A percentile compares a stretch with the other conserved stretches of the same genome.
phyloP scores from a whole-genome alignment of 371 early-diverging fungal species.

The Blakeslea trispora region DNA sequence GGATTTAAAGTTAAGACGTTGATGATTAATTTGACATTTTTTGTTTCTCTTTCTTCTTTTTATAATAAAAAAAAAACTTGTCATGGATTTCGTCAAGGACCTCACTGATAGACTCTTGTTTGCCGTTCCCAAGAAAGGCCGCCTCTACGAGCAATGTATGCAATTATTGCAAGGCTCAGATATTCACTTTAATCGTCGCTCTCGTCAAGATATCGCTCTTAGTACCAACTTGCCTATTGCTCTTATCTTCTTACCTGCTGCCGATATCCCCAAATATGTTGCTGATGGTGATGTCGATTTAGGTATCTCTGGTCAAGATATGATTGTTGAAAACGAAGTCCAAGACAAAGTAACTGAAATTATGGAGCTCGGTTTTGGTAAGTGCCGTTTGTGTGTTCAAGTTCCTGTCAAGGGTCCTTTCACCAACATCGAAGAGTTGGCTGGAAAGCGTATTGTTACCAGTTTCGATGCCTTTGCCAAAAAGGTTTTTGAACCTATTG shows the following conservation, averaged over 20 bases:
- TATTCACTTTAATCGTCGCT: constrained; percentile 91
- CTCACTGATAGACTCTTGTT: constrained; percentile 83
- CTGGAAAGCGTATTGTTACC: constrained; percentile 94
- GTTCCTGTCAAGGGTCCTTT: constrained; percentile 61
- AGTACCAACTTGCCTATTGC: constrained; percentile 92
- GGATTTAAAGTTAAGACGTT: not conserved
- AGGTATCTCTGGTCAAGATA: constrained; percentile 95
- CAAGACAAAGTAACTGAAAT: constrained; percentile 74
- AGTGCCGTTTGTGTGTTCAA: constrained; percentile 89
- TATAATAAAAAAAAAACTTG: not conserved
- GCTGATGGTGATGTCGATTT: constrained; percentile 93
- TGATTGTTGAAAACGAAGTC: constrained; percentile 83
- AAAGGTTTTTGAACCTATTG: constrained; percentile 72
- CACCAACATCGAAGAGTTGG: constrained; percentile 65
- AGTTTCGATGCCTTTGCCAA: constrained; percentile 80
- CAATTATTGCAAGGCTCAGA: constrained; percentile 87
- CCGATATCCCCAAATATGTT: constrained; percentile 95
- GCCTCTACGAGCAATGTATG: constrained; percentile 90
- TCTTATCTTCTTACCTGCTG: constrained; percentile 93
- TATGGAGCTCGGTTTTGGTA: constrained; percentile 88
- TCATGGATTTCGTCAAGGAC: constrained; percentile 69
- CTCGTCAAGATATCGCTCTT: constrained; percentile 95
- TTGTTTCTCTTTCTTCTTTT: constrained; percentile 2
- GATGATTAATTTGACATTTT: constrained; percentile 4
- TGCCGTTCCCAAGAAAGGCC: constrained; percentile 98